A percentile compares a stretch with the other conserved stretches of the same genome.
These are phyloP conservation scores for Aquilaria malaccensis DNA, from an alignment of 345 rosid genomes.

Conservation along the genomic window DNA sequence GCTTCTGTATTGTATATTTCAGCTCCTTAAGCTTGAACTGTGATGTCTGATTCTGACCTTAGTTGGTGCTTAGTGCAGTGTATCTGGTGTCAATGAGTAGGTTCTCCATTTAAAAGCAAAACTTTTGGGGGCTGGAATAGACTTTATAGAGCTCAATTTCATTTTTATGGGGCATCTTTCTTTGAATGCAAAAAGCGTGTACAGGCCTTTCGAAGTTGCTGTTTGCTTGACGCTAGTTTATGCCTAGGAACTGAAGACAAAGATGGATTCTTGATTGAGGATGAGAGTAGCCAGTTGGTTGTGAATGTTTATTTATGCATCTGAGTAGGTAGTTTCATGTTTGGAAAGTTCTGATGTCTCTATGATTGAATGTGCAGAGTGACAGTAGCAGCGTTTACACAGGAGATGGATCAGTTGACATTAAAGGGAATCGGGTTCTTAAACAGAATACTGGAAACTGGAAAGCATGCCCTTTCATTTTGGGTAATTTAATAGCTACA, in stretches of 20 bases:
- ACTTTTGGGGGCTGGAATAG: no score
- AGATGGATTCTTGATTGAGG: background rate
- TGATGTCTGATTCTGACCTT: no score
- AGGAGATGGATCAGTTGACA: constrained; percentile 90
- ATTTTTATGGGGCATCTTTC: no score
- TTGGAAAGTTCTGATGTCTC: background rate
- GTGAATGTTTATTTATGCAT: background rate
- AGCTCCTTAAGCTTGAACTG: no score
- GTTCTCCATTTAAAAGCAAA: no score
- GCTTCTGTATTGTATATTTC: no score
- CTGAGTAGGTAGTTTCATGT: background rate
- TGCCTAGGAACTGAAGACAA: no score
- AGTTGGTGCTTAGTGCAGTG: no score
- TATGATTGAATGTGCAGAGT: constrained; percentile 19
- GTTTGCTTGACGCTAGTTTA: background rate
- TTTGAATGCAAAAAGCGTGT: no score
- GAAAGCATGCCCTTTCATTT: constrained; percentile 94
- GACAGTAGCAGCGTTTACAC: constrained; percentile 45
- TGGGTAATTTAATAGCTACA: constrained; percentile 31
- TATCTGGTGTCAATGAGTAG: no score
- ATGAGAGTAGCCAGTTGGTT: background rate
- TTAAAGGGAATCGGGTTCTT: constrained; percentile 63
- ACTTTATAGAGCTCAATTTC: no score
- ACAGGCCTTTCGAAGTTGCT: background rate
- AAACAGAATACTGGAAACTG: constrained; percentile 83